Evolutionary conservation across 441 rosid genomes (phyloP), one percentile per base, ranked within the genome.

Genomic region (Hura crepitans): DNA sequence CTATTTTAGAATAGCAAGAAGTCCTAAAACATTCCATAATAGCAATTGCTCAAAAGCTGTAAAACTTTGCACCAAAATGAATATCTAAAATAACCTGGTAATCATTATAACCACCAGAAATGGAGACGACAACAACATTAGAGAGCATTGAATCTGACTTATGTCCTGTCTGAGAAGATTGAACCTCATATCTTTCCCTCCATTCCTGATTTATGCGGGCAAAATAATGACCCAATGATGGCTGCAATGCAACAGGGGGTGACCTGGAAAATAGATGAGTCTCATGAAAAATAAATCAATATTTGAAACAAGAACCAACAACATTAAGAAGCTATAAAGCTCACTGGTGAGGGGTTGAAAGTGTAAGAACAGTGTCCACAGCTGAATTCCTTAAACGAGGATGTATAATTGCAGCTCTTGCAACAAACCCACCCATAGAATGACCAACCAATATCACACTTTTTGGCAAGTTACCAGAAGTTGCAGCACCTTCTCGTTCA

Each of bases 341-440:
- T 84, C 80, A 95, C 99, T 95, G 98, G 74, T 95, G 99, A 14
- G 99, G 95, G 63, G 88, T 85, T 82, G 99, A 87, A 81, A 95
- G 97, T 12, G 99, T 95, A 56, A 95, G 85, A 73, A 95, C 76
- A 74, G 98, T 95, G 78, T 87, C 90, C 61, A 95, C 92, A 61
- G 95, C 84, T 62, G 84, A 85, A 77, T 88, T 90, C 81, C 95
- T 85, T 68, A 95, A 79, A 71, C 35, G 83, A 68, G 98, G 97
- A 78, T 92, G 96, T 73, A 90, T 75, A 4, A 86, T 79, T 73
- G 92, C 98, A 72, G 99, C 98, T 88, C 99, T 89, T 75, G 99
- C 97, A 80, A 95, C 97, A 83, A 95, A 92, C 69, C 99, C 99
- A 77, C 99, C 99, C 91, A 95, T 91, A 62, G 99, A 95, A 81